Evolutionary conservation across 2,329 filamentous ascomycete genomes (phyloP), one percentile per base, ranked within the genome.

Genomic region (Lasiodiplodia theobromae): DNA sequence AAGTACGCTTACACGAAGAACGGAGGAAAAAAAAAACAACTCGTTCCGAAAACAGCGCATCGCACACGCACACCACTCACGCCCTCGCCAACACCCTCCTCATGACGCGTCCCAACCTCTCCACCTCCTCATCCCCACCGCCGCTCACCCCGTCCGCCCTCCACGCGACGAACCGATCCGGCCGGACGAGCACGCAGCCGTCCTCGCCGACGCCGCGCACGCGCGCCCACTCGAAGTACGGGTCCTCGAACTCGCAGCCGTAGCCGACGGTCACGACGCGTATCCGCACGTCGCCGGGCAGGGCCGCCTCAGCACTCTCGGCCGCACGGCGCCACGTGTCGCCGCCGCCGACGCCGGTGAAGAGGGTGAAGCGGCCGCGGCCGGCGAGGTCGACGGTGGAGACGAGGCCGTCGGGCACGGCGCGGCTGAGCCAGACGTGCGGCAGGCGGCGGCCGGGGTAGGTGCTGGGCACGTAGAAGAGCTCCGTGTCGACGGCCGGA

Each of bases 311-410:
- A 2, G 85, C 81, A 2, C 72, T 73, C 3, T 69, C 67, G 0
- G 85, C 86, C 0, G 87, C 87, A 1, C 71, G 67, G 66, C 82
- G 85, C 88, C 88, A 90, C 2, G 70, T 76, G 18, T 51, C 40
- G 2, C 82, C 78, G 1, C 88, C 88, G 0, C 87, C 86, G n/a
- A 86, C 82, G 0, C 88, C 87, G 0, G 84, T 76, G 66, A 75
- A 72, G 0, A 77, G 69, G 0, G 67, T 40, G 49, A 77, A 76
- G 0, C 60, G 16, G 0, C 86, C 85, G 62, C 89, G 81, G 0
- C 88, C 88, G 0, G 86, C 86, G 1, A 91, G 76, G 74, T 91
- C 88, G 56, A 87, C 84, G 0, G 87, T 90, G 1, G 87, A 89
- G 21, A 86, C 77, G 16, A 78, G 77, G 65, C 81, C 73, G 11